Evolutionary conservation across 306 rosid genomes (phyloP).

Genomic region (Clitoria ternatea): DNA sequence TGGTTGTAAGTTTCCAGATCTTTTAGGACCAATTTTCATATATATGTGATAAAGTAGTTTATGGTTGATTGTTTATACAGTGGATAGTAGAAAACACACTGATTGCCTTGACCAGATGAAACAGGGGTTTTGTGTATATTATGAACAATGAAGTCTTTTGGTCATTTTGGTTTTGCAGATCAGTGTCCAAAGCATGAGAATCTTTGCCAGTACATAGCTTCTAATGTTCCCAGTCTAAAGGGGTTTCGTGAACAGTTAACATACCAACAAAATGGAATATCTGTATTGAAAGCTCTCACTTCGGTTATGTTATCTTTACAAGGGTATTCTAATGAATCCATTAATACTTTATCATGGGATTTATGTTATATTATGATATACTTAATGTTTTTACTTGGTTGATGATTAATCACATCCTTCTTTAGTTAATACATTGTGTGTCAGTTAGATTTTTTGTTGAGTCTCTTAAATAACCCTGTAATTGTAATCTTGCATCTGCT

Average conservation of each 20-base stretch:
- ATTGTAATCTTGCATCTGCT: conserved; percentile 18
- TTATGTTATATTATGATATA: background rate
- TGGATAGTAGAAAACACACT: background rate
- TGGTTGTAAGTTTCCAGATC: conserved; percentile 62
- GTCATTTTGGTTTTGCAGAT: conserved; percentile 54
- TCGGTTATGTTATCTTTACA: conserved; percentile 73
- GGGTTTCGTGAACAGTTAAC: conserved; percentile 40
- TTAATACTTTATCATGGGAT: background rate
- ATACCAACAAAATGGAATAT: conserved; percentile 49
- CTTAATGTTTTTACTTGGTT: background rate
- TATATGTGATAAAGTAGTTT: background rate
- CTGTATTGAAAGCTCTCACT: conserved; percentile 59
- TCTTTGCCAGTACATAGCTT: conserved; percentile 62
- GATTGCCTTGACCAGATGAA: background rate
- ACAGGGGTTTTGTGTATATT: background rate
- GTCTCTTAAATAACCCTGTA: background rate
- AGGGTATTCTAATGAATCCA: conserved; percentile 47
- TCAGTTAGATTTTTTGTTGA: background rate
- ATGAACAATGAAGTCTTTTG: conserved; percentile 22
- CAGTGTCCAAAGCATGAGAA: conserved; percentile 59
- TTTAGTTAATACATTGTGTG: background rate
- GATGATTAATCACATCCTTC: background rate
- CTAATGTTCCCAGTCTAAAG: conserved; percentile 67
- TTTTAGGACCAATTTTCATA: background rate
- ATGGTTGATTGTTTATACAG: background rate